phyloP scores from a whole-genome alignment of 805 yeast genomes.

The Candida morakotiae region DNA sequence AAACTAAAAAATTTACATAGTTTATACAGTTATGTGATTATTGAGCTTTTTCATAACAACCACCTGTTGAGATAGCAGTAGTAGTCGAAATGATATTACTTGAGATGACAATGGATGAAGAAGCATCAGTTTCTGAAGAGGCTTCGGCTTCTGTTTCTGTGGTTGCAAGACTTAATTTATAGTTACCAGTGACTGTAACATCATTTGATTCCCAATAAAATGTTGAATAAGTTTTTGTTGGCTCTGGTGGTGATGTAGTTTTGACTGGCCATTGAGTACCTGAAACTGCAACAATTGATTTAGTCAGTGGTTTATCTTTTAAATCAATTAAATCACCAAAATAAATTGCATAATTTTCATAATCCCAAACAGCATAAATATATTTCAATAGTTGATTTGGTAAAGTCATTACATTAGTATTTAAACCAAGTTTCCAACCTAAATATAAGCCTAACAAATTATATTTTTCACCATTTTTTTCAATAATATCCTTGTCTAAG shows the following conservation, averaged over 20 bases:
- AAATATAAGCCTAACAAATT: constrained; percentile 8
- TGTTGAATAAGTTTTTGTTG: constrained; percentile 10
- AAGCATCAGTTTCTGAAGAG: neutral
- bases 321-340: constrained; percentile 11
- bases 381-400: constrained; percentile 16
- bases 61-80: neutral
- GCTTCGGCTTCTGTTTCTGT: neutral
- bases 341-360: constrained; percentile 11
- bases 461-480: constrained; percentile 10
- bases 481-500: no score
- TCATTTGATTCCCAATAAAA: constrained; percentile 9
- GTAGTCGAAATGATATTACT: neutral
- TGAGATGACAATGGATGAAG: neutral
- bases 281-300: constrained; percentile 6
- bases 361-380: constrained; percentile 15
- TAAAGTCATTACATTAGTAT: constrained; percentile 12
- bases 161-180: neutral
- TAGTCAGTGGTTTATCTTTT: neutral
- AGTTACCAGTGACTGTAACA: neutral
- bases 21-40: no score
- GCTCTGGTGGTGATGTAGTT: constrained; percentile 11
- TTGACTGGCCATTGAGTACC: constrained; percentile 11
- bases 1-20: no score
- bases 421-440: constrained; percentile 11
- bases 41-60: neutral